Base-by-base conservation (phyloP, 1,284 basidiomycete genomes). In the Hymenochaete sp. region DNA sequence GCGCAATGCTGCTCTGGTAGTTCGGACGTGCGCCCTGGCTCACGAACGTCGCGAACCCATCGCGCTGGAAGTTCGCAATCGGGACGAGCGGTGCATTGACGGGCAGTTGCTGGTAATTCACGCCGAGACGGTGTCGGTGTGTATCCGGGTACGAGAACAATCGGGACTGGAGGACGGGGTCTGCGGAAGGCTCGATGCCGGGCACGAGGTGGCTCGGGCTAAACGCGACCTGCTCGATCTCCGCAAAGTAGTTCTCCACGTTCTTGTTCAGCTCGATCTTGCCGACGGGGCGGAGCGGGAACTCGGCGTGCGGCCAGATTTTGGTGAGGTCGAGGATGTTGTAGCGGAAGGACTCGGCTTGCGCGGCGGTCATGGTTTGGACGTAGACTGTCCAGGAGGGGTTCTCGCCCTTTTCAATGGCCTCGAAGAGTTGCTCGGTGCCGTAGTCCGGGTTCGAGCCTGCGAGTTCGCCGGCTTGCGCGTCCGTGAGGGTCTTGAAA, bases 71-170 rank as follows among this genome's bases (percentile, higher is more conserved):
- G 76, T 93, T 93, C 48, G 78, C 76, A 36, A 87, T 67, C 3
- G 82, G 79, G 36, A 67, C 71, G 45, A 82, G 58, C 1, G 88
- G 82, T n/a, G 76, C 72, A 62, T 97, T 96, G 60, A 93, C 83
- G 3, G 92, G 92, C 10, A 97, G 69, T 61, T 95, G 89, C 57
- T 81, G 66, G 70, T 95, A 93, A 73, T 96, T 96, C 49, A 65
- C 56, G 29, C 90, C 89, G 37, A 92, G 78, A 59, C 82, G 82
- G 70, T 93, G 83, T 51, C 90, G 80, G 64, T 95, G 92, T 5
- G 93, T 89, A 63, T 96, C 93, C 3, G 91, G 88, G 73, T 97
- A 97, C 8, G 89, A 90, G 79, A 95, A 96, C 32, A 96, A 75
- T 52, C 93, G 87, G 22, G 84, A 84, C 64, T 96, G 93, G 52